Percentiles rank a stretch among this genome's conserved stretches.
phyloP scores from a whole-genome alignment of 2,329 filamentous ascomycete genomes.

The Dactylellina parvicollis region DNA sequence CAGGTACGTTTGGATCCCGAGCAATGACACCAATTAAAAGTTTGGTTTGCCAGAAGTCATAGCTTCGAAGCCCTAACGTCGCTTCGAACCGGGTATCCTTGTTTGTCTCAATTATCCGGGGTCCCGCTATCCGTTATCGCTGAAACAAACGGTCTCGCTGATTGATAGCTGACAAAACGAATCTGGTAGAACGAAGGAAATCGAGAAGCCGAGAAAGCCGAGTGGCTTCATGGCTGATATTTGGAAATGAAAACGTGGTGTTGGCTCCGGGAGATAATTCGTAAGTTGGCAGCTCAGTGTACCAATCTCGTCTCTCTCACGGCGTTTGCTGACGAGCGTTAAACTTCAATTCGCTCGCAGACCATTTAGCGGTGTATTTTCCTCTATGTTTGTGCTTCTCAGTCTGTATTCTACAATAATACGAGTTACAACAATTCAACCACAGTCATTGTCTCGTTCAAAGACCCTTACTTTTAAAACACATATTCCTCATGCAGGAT shows the following conservation, averaged over 20 bases:
- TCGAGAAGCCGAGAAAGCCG: constrained; percentile 38
- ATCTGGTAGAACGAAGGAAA: constrained; percentile 33
- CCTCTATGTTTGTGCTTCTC: neutral
- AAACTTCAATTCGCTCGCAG: constrained; percentile 25
- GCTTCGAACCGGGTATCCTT: constrained; percentile 32
- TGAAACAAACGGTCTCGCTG: constrained; percentile 16
- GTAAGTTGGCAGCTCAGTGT: neutral
- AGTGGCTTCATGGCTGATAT: constrained; percentile 32
- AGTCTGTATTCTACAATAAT: neutral
- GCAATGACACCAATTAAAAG: neutral
- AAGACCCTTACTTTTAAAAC: neutral
- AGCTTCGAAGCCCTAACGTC: constrained; percentile 12
- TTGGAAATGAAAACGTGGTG: neutral
- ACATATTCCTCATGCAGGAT: neutral
- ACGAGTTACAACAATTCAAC: neutral
- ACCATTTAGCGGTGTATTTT: constrained; percentile 15
- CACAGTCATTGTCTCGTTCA: neutral
- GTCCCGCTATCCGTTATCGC: constrained; percentile 35
- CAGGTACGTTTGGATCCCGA: constrained; percentile 3
- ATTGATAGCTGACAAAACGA: constrained; percentile 36
- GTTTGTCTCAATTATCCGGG: constrained; percentile 34
- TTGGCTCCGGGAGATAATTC: neutral
- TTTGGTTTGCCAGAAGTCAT: neutral
- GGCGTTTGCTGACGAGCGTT: constrained; percentile 37
- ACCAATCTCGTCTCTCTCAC: neutral